Evolutionary conservation across 345 rosid genomes (phyloP), one percentile per base, ranked within the genome.

Genomic region (Draba incana): DNA sequence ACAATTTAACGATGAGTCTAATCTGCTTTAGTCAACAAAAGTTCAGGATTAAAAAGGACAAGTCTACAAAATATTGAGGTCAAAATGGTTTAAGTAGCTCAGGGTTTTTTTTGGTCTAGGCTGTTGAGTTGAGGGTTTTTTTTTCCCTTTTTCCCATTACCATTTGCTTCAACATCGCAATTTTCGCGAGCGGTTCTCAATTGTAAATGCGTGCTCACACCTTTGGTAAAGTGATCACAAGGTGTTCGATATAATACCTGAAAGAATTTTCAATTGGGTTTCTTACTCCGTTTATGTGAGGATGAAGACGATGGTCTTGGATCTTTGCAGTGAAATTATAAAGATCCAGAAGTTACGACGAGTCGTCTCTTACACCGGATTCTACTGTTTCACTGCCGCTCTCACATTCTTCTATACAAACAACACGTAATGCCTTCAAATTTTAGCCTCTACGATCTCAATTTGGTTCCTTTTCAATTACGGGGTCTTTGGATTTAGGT

Each of bases 331-430:
- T 48, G 96, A 88, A 72, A 77, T 87, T 59, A 57, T 85, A 16
- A 94, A 87, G 81, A 85, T 94, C 50, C 99, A 89, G 80, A 90
- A 87, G 88, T 54, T 94, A 57, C 83, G 97, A 25, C 75, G 96
- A 54, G 55, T 83, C 9, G 86, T 86, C 64, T 86, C 91, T 37
- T 91, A 87, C 64, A 79, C 96, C 27, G 87, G 84, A 13, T 88
- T 91, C 82, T 93, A 73, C 61, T 79, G 85, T 78, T 87, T 88
- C 58, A 65, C 79, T 33, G 88, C 84, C 2, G 80, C 81, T 2
- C 31, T 93, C 56, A 83, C 73, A 79, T 93, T 81, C 49, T 84
- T 82, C 42, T 91, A 87, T 49, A 87, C 91, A 7, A 91, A 73
- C 86, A 93, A 88, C 80, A 93, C 97, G 98, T 90, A 74, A 78